These are phyloP conservation scores for Candida jianshihensis DNA, from an alignment of 805 yeast species.

Conservation along the genomic window DNA sequence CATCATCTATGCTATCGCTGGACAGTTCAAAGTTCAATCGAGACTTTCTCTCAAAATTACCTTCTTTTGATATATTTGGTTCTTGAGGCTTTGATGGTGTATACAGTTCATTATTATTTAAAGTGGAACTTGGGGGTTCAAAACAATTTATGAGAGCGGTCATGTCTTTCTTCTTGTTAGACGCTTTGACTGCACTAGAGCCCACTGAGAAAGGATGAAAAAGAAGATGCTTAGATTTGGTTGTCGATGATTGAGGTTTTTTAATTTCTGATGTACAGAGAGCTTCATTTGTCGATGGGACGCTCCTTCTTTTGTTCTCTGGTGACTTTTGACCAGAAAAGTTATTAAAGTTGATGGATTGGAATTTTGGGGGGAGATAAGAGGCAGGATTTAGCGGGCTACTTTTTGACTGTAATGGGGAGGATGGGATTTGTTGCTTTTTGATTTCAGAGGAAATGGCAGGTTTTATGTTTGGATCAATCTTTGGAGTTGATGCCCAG, in stretches of 20 bases:
- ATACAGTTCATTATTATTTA: too few relatives aligned
- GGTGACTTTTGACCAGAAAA: slow-evolving; percentile 13
- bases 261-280: too few relatives aligned
- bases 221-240: slow-evolving; percentile 1
- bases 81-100: slow-evolving; percentile 12
- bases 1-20: slow-evolving; percentile 19
- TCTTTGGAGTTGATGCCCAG: slow-evolving; percentile 23
- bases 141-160: slow-evolving; percentile 13
- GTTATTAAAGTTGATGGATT: slow-evolving; percentile 17
- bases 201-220: slow-evolving; percentile 8
- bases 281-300: too few relatives aligned
- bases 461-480: slow-evolving; percentile 2
- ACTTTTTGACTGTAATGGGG: slow-evolving; percentile 14
- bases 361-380: slow-evolving; percentile 11
- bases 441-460: slow-evolving; percentile 2
- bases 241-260: slow-evolving; percentile 1
- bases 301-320: too few relatives aligned
- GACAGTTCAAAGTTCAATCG: slow-evolving; percentile 9
- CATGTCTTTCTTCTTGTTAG: slow-evolving; percentile 10
- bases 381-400: slow-evolving; percentile 13
- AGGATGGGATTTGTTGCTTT: slow-evolving; percentile 13
- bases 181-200: slow-evolving; percentile 1
- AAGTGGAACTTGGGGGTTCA: slow-evolving; percentile 6
- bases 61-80: neutral
- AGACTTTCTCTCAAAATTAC: neutral